Evolutionary conservation across 225 moss, liverwort and hornwort species (phyloP).

Genomic region (Anthoceros angustus): DNA sequence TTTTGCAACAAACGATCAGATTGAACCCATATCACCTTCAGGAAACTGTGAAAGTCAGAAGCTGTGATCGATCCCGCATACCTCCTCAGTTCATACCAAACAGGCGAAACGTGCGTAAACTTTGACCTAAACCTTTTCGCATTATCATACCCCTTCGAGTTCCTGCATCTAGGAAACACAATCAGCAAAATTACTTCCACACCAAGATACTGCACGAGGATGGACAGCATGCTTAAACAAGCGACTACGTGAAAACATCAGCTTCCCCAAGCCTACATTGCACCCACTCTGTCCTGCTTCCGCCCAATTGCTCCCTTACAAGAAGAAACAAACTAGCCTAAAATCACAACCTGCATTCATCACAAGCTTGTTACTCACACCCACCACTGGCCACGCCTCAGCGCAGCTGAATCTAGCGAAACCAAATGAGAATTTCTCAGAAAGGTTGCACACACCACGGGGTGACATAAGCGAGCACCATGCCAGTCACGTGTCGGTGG

Average conservation of each 20-base stretch:
- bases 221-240: background rate
- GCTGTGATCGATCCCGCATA: slow-evolving; percentile 8
- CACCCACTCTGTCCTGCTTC: background rate
- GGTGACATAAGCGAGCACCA: slow-evolving; percentile 30
- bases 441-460: slow-evolving; percentile 18
- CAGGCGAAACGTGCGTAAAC: slow-evolving; percentile 89
- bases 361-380: background rate
- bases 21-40: background rate
- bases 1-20: background rate
- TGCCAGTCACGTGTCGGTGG: slow-evolving; percentile 22
- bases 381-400: background rate
- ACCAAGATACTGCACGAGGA: background rate
- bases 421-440: background rate
- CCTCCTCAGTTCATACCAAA: slow-evolving; percentile 96
- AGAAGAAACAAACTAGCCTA: background rate
- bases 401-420: background rate
- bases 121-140: slow-evolving; percentile 73
- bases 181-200: background rate
- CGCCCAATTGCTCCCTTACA: background rate
- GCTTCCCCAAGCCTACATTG: background rate
- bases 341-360: background rate
- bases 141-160: slow-evolving; percentile 75
- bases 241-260: background rate
- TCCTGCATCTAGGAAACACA: slow-evolving; percentile 38
- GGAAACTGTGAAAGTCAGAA: too few relatives aligned